A percentile compares a stretch with the other conserved stretches of the same genome.
phyloP scores from a whole-genome alignment of 164 flowering plant species.

The Liquidambar formosana region DNA sequence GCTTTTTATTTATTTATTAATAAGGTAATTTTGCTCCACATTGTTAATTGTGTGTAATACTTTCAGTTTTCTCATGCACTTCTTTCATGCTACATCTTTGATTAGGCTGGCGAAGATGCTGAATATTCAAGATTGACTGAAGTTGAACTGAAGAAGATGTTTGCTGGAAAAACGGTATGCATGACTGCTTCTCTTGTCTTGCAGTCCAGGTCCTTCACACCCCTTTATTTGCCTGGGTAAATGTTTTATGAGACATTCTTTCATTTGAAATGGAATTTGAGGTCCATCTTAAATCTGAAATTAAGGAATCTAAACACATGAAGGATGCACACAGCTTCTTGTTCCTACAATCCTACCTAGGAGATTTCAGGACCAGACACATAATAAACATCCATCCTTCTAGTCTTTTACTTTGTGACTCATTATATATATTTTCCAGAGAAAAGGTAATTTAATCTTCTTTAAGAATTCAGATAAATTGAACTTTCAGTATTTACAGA shows the following conservation, averaged over 20 bases:
- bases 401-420: too few relatives aligned
- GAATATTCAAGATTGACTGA: conserved; percentile 51
- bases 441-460: too few relatives aligned
- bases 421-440: too few relatives aligned
- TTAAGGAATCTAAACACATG: background rate
- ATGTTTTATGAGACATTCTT: background rate
- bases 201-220: too few relatives aligned
- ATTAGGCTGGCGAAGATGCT: conserved; percentile 70
- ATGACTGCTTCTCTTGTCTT: background rate
- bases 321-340: background rate
- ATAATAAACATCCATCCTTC: too few relatives aligned
- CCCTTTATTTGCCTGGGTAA: background rate
- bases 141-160: conserved; percentile 80
- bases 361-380: too few relatives aligned
- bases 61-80: background rate
- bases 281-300: too few relatives aligned
- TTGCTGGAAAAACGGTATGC: conserved; percentile 52
- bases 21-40: background rate
- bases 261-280: background rate
- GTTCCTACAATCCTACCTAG: too few relatives aligned
- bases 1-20: too few relatives aligned
- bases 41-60: background rate
- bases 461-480: too few relatives aligned
- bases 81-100: conserved; percentile 2
- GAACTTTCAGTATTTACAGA: too few relatives aligned